Evolutionary conservation across 257 asterid genomes (phyloP).

Genomic region (Solanum megistacrolobum): DNA sequence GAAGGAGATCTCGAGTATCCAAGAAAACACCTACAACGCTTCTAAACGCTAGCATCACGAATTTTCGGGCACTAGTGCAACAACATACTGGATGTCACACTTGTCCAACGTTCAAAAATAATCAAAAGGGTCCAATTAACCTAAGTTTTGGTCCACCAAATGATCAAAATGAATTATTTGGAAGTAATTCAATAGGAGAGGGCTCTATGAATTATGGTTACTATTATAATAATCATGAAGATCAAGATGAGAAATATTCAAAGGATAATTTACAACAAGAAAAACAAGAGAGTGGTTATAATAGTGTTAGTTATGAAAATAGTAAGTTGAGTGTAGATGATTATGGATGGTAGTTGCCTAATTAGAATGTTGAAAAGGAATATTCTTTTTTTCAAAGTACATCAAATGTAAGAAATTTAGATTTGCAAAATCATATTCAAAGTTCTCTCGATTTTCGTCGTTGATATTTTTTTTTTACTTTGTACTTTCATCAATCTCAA

Average conservation of each 20-base stretch:
- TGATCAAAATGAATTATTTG: not conserved
- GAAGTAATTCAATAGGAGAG: not conserved
- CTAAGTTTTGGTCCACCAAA: conserved; percentile 29
- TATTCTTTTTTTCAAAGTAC: not conserved
- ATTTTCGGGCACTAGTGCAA: conserved; percentile 55
- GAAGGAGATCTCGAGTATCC: conserved; percentile 28
- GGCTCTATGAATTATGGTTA: not conserved
- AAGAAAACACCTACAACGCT: conserved; percentile 33
- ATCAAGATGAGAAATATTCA: not conserved
- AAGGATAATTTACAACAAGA: not conserved
- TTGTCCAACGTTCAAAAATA: not conserved
- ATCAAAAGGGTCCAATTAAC: conserved; percentile 47
- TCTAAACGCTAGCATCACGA: conserved; percentile 35
- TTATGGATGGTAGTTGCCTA: not conserved
- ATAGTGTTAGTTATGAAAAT: not conserved
- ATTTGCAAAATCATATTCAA: not conserved
- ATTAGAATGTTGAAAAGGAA: not conserved
- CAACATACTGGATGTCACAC: conserved; percentile 49
- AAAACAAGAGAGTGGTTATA: not conserved
- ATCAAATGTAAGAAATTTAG: not conserved
- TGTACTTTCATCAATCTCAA: not conserved
- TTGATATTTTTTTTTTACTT: not conserved
- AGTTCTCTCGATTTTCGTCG: not conserved
- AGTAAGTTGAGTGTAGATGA: not conserved
- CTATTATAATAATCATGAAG: not conserved